Percentiles rank a stretch among this genome's conserved stretches.
These are phyloP conservation scores for Stentor coeruleus DNA, from an alignment of 73 alveolate species.

Conservation along the genomic window DNA sequence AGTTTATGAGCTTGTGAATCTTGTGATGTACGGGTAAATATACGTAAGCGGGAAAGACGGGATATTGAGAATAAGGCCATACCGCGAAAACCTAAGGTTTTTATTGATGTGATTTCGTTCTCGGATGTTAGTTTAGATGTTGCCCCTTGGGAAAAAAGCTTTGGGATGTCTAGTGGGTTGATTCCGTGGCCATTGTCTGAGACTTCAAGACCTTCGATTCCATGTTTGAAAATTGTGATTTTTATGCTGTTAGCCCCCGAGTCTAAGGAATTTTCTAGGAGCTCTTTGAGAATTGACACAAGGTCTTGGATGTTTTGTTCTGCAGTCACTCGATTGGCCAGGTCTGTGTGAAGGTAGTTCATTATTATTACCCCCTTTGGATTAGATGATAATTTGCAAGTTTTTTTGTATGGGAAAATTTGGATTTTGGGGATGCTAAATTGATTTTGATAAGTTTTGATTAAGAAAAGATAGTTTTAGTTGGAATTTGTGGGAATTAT, in stretches of 20 bases:
- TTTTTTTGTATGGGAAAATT: background rate
- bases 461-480: no score
- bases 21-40: constrained; percentile 68
- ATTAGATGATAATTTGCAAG: background rate
- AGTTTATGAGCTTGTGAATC: constrained; percentile 55
- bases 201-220: constrained; percentile 70
- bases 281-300: constrained; percentile 45
- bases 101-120: constrained; percentile 37
- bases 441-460: no score
- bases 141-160: background rate
- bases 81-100: constrained; percentile 94
- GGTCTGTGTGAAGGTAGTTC: background rate
- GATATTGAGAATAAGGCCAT: constrained; percentile 92
- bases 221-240: constrained; percentile 50
- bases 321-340: constrained; percentile 1
- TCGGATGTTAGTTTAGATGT: background rate
- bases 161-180: constrained; percentile 71
- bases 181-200: constrained; percentile 93
- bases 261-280: constrained; percentile 74
- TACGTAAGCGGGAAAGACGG: constrained; percentile 69
- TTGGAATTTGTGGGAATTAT: no score
- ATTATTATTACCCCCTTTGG: no score
- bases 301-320: constrained; percentile 6
- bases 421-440: background rate
- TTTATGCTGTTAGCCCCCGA: constrained; percentile 55